Percentiles rank a stretch among this genome's conserved stretches.
Evolutionary conservation across 2,329 filamentous ascomycete genomes (phyloP).

Genomic region (Gyromitra esculenta): DNA sequence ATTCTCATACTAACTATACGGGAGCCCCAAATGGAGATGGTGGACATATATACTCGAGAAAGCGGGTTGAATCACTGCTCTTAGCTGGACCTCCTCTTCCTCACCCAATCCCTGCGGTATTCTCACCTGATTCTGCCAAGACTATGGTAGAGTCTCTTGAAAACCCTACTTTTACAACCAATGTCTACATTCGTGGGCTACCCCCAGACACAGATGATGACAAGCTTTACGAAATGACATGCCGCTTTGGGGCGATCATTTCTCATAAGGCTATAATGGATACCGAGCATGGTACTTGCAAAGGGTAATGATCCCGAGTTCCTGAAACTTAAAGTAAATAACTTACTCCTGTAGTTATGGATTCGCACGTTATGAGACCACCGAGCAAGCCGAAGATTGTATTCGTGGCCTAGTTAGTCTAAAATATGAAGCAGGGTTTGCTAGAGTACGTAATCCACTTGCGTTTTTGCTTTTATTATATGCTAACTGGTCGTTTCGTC

Average conservation of each 20-base stretch:
- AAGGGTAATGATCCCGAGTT: constrained; percentile 73
- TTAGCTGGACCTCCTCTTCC: constrained; percentile 84
- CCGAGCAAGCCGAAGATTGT: constrained; percentile 89
- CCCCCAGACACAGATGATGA: constrained; percentile 95
- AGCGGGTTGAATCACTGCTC: constrained; percentile 70
- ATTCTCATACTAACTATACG: constrained; percentile 26
- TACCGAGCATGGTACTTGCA: constrained; percentile 89
- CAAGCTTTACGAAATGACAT: constrained; percentile 81
- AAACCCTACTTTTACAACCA: constrained; percentile 93
- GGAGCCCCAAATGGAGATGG: constrained; percentile 26
- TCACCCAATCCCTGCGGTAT: constrained; percentile 86
- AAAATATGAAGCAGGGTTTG: constrained; percentile 97
- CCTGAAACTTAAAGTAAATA: neutral
- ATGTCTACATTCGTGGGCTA: constrained; percentile 97
- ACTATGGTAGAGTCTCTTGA: constrained; percentile 92
- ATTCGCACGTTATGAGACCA: constrained; percentile 93
- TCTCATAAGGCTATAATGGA: constrained; percentile 99
- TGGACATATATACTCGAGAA: constrained; percentile 57
- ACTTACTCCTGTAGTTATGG: constrained; percentile 75
- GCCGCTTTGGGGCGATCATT: constrained; percentile 90
- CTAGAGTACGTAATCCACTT: constrained; percentile 71
- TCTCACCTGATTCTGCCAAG: constrained; percentile 84
- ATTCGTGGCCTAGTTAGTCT: constrained; percentile 94
- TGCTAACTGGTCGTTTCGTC: constrained; percentile 58
- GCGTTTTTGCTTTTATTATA: constrained; percentile 27